phyloP scores from a whole-genome alignment of 1,139 yeast species.

The Scheffersomyces parashehatae region DNA sequence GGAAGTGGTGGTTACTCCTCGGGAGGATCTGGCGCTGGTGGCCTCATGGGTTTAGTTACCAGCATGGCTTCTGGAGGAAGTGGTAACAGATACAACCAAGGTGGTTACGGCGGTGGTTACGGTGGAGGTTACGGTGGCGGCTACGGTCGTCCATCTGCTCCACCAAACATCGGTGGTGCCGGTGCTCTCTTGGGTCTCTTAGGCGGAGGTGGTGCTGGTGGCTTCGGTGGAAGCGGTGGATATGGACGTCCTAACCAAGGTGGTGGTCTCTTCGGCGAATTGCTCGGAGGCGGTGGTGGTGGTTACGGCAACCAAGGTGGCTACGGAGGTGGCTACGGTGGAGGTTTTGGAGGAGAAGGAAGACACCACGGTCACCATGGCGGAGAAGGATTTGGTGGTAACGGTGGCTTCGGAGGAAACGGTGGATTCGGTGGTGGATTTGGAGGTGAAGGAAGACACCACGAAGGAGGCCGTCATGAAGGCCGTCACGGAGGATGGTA shows the following conservation, averaged over 20 bases:
- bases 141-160: constrained; percentile 2
- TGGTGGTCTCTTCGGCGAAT: not conserved
- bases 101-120: constrained; percentile 9
- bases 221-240: constrained; percentile 3
- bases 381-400: not conserved
- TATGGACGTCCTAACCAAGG: not conserved
- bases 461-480: constrained; percentile 1
- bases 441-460: constrained; percentile 1
- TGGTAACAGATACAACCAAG: constrained; percentile 15
- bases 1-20: too few species aligned
- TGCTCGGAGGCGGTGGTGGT: constrained; percentile 1
- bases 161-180: constrained; percentile 7
- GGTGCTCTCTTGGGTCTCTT: constrained; percentile 8
- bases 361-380: not conserved
- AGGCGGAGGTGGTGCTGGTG: constrained; percentile 12
- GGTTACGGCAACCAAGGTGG: not conserved
- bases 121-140: constrained; percentile 9
- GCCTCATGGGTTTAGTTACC: not conserved
- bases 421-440: constrained; percentile 3
- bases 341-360: too few species aligned
- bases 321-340: too few species aligned
- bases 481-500: constrained; percentile 1
- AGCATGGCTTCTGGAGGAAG: not conserved
- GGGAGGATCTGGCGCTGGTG: constrained; percentile 4
- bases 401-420: not conserved